Percentiles rank a stretch among this genome's conserved stretches.
phyloP scores from a whole-genome alignment of 2,329 filamentous ascomycete species.

The Aquanectria penicillioides region DNA sequence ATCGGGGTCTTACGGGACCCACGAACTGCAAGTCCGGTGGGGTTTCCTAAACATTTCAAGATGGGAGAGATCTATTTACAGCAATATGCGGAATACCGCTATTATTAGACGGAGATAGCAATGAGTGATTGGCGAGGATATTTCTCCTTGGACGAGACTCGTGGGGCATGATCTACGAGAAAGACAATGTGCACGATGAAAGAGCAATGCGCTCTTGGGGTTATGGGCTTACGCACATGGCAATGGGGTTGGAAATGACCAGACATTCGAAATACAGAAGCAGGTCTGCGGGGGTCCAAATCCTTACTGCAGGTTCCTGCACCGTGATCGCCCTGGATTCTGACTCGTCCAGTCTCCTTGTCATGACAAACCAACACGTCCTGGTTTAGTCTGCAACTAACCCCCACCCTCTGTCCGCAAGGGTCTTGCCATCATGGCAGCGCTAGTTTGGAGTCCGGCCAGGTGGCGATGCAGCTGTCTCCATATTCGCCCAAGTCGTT shows the following conservation, averaged over 20 bases:
- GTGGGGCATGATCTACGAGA: too few relatives aligned
- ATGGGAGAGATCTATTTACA: neutral
- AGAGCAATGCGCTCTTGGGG: too few relatives aligned
- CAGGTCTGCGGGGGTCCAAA: conserved; percentile 9
- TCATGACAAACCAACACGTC: conserved; percentile 9
- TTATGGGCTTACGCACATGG: too few relatives aligned
- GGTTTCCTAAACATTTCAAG: neutral
- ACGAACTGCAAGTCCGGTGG: neutral
- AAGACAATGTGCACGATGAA: too few relatives aligned
- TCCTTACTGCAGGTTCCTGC: neutral
- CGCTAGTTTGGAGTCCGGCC: conserved; percentile 15
- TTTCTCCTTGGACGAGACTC: too few relatives aligned
- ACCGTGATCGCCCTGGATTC: neutral
- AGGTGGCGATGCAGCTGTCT: conserved; percentile 15
- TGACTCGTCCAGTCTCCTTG: neutral
- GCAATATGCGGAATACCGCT: too few relatives aligned
- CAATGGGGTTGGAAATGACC: neutral
- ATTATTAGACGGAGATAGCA: too few relatives aligned
- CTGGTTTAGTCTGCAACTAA: conserved; percentile 8
- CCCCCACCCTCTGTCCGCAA: conserved; percentile 25
- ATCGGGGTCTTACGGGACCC: conserved; percentile 17
- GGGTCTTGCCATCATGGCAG: conserved; percentile 20
- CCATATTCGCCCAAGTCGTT: conserved; percentile 20
- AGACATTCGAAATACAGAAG: conserved; percentile 8
- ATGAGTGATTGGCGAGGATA: too few relatives aligned